Percentiles rank a stretch among this genome's conserved stretches.
phyloP scores from a whole-genome alignment of 2,329 filamentous ascomycete genomes.

The Xenosphaeropsis pyriputrescens region DNA sequence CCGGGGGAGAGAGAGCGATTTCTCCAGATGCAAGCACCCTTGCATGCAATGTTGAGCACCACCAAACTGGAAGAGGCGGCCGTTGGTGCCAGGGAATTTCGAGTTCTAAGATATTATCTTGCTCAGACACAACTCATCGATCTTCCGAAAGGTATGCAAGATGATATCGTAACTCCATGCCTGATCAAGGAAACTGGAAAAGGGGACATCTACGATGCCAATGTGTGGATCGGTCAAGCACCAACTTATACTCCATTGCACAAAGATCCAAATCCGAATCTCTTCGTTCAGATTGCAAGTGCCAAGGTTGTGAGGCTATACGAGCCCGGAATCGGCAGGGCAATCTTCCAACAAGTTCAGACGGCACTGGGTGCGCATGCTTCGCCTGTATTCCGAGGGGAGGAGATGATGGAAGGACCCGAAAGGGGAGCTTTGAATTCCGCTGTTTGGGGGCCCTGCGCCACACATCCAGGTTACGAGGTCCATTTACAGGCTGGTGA shows the following conservation, averaged over 20 bases:
- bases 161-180: constrained; percentile 53
- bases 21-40: constrained; percentile 29
- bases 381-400: constrained; percentile 40
- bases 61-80: constrained; percentile 2
- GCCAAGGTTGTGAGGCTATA: constrained; percentile 62
- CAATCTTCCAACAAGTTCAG: constrained; percentile 43
- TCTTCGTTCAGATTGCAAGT: constrained; percentile 73
- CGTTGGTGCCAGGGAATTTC: neutral
- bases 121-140: constrained; percentile 64
- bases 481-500: constrained; percentile 49
- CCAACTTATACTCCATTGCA: constrained; percentile 87
- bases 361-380: constrained; percentile 19
- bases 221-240: constrained; percentile 75
- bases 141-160: constrained; percentile 45
- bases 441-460: constrained; percentile 47
- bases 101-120: constrained; percentile 50
- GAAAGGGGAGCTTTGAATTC: constrained; percentile 54
- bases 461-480: constrained; percentile 7
- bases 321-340: constrained; percentile 44
- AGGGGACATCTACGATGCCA: constrained; percentile 77
- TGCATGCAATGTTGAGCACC: constrained; percentile 11
- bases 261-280: constrained; percentile 83
- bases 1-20: constrained; percentile 9
- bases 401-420: constrained; percentile 81
- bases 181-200: constrained; percentile 49